Evolutionary conservation across 179 eudicot species (phyloP).

Genomic region (Pouteria campechiana): DNA sequence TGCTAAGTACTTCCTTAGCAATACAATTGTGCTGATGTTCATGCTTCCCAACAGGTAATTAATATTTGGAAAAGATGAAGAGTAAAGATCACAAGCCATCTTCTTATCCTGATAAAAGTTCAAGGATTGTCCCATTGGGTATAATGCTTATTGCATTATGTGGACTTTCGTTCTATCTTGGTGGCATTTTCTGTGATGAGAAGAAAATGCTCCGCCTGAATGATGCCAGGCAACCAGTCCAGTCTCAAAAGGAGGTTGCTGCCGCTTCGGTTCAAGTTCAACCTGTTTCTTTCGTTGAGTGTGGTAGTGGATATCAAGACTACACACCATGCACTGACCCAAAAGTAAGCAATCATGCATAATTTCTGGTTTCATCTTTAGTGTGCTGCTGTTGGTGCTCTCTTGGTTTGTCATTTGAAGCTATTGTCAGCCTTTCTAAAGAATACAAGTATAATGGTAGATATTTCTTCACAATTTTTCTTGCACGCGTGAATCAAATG

Average conservation of each 20-base stretch:
- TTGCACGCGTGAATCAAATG: too few species aligned
- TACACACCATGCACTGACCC: slow-evolving; percentile 99
- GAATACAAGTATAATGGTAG: too few species aligned
- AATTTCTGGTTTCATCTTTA: too few species aligned
- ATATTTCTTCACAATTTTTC: too few species aligned
- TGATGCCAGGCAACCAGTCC: slow-evolving; percentile 18
- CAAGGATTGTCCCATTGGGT: slow-evolving; percentile 37
- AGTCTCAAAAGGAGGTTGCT: slow-evolving; percentile 13
- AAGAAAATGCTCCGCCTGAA: slow-evolving; percentile 17
- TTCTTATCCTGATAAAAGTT: slow-evolving; percentile 37
- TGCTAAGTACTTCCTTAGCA: too few species aligned
- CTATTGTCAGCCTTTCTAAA: too few species aligned
- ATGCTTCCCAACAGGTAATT: too few species aligned
- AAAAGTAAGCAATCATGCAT: too few species aligned
- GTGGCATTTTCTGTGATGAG: slow-evolving; percentile 62
- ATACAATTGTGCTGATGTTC: too few species aligned
- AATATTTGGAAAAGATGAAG: slow-evolving; percentile 80
- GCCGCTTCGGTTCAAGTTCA: slow-evolving; percentile 32
- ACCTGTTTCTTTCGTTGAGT: slow-evolving; percentile 58
- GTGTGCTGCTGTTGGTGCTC: too few species aligned
- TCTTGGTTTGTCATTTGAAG: too few species aligned
- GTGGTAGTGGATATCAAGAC: slow-evolving; percentile 57
- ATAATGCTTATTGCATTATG: slow-evolving; percentile 48
- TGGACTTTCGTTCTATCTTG: slow-evolving; percentile 85
- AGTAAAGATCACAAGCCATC: slow-evolving; percentile 49